Evolutionary conservation across 805 yeast species (phyloP).

Genomic region (Cyberlindnera mycetangii): DNA sequence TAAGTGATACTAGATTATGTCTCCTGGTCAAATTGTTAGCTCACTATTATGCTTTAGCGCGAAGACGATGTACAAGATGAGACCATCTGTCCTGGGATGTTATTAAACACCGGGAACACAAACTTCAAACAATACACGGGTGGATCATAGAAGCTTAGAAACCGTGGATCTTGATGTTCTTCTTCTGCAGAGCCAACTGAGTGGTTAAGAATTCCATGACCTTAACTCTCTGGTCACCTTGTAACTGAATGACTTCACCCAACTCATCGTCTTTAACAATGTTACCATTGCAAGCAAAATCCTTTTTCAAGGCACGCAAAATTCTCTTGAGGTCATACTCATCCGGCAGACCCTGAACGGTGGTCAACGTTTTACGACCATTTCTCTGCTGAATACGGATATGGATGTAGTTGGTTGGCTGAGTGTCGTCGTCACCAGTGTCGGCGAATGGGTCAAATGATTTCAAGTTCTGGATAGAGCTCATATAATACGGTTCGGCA

Average conservation of each 20-base stretch:
- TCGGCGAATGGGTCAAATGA: slow-evolving; percentile 98
- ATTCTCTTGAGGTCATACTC: slow-evolving; percentile 95
- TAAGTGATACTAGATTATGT: no score
- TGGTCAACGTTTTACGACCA: slow-evolving; percentile 97
- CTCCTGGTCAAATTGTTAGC: no score
- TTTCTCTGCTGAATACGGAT: slow-evolving; percentile 99
- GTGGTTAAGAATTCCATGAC: slow-evolving; percentile 88
- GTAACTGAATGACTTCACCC: slow-evolving; percentile 96
- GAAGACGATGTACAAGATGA: no score
- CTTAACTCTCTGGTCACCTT: slow-evolving; percentile 98
- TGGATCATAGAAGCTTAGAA: slow-evolving; percentile 49
- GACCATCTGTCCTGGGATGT: no score
- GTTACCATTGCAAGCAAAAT: slow-evolving; percentile 98
- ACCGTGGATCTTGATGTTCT: slow-evolving; percentile 97
- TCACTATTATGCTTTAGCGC: no score
- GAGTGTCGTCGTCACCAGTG: slow-evolving; percentile 98
- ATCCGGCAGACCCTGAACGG: slow-evolving; percentile 95
- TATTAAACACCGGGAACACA: no score
- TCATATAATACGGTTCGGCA: slow-evolving; percentile 40
- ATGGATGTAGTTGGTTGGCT: slow-evolving; percentile 93
- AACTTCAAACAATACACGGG: neutral
- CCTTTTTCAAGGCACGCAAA: slow-evolving; percentile 91
- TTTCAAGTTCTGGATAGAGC: slow-evolving; percentile 89
- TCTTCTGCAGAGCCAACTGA: slow-evolving; percentile 87
- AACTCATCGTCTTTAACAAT: slow-evolving; percentile 93